These are phyloP conservation scores for Hapsidospora chrysogenum DNA, from an alignment of 495 filamentous ascomycete species.

Conservation along the genomic window DNA sequence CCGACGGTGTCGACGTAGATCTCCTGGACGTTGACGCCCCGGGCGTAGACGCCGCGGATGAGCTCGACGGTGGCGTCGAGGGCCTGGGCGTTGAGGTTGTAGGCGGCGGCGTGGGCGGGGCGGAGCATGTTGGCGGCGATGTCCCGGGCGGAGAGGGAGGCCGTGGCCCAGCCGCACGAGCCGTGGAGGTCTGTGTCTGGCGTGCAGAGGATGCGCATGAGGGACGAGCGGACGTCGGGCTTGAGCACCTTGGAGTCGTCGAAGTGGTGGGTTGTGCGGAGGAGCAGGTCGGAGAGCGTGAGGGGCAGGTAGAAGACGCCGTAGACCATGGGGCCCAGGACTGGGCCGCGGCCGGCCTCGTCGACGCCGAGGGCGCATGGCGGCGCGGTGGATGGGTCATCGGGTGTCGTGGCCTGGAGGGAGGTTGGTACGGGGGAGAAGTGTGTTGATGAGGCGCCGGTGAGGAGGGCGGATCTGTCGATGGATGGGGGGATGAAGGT, in stretches of 20 bases:
- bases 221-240: constrained; percentile 47
- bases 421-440: constrained; percentile 52
- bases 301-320: constrained; percentile 72
- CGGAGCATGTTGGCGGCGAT: constrained; percentile 69
- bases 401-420: constrained; percentile 24
- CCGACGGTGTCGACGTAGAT: constrained; percentile 96
- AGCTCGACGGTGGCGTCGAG: constrained; percentile 87
- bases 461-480: constrained; percentile 37
- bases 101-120: constrained; percentile 35
- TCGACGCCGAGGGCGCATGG: constrained; percentile 61
- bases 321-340: constrained; percentile 96
- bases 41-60: constrained; percentile 56
- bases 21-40: constrained; percentile 63
- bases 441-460: constrained; percentile 69
- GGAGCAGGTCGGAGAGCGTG: constrained; percentile 47
- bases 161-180: constrained; percentile 68
- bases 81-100: constrained; percentile 96
- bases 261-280: constrained; percentile 64
- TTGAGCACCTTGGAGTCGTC: constrained; percentile 86
- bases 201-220: constrained; percentile 64
- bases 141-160: constrained; percentile 67
- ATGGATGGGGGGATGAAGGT: constrained; percentile 75
- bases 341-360: constrained; percentile 89
- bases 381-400: constrained; percentile 10
- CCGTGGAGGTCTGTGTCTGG: constrained; percentile 41